These are phyloP conservation scores for Stemphylium vesicarium DNA, from an alignment of 2,329 filamentous ascomycete genomes.

Conservation along the genomic window DNA sequence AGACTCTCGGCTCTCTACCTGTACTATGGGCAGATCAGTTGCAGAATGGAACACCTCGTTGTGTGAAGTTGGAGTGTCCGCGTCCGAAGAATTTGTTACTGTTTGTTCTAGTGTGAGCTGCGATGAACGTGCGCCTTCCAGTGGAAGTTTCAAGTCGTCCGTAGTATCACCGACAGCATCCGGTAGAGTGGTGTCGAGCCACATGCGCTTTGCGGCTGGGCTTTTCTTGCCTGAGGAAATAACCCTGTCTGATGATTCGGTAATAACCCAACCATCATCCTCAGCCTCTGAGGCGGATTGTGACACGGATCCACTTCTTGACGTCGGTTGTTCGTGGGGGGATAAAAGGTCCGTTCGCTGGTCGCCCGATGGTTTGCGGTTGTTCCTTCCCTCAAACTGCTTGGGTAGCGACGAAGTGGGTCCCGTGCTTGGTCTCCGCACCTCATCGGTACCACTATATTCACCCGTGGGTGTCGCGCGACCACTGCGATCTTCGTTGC, in stretches of 20 bases:
- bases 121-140: constrained; percentile 48
- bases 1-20: constrained; percentile 56
- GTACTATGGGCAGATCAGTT: constrained; percentile 58
- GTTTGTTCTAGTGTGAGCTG: constrained; percentile 44
- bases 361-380: constrained; percentile 32
- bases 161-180: constrained; percentile 38
- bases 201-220: constrained; percentile 44
- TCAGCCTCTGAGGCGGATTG: constrained; percentile 45
- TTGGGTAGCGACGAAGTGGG: constrained; percentile 36
- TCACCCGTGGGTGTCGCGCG: constrained; percentile 39
- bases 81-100: constrained; percentile 38
- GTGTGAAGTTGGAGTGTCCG: constrained; percentile 50
- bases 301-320: constrained; percentile 22
- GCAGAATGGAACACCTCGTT: constrained; percentile 56
- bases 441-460: constrained; percentile 35
- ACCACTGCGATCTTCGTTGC: constrained; percentile 56
- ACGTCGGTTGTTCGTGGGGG: constrained; percentile 26
- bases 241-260: constrained; percentile 36
- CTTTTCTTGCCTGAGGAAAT: constrained; percentile 22
- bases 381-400: constrained; percentile 31
- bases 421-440: constrained; percentile 37
- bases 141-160: constrained; percentile 45
- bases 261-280: constrained; percentile 49
- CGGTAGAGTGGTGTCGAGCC: constrained; percentile 49
- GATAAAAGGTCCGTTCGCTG: constrained; percentile 33